Conservation (phyloP, 352 stramenopile species). For the Globisporangium barbulae region DNA sequence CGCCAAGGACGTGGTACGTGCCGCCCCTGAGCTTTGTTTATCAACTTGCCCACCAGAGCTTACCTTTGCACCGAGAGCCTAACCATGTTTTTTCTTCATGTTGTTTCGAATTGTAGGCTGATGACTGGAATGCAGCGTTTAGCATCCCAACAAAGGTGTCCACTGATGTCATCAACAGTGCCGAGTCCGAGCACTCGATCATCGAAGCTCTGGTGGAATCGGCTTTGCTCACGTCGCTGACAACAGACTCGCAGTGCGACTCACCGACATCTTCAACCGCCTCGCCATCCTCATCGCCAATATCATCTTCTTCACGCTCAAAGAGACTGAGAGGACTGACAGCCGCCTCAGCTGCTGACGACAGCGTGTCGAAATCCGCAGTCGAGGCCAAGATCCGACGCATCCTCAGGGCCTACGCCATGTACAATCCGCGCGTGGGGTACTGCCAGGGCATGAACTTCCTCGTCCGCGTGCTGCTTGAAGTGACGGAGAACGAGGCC, state of each 20-base stretch:
- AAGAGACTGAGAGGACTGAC: neutral
- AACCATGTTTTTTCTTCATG: neutral
- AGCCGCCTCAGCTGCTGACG: neutral
- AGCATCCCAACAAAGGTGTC: neutral
- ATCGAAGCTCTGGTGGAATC: constrained; percentile 10
- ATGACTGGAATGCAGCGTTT: constrained; percentile 9
- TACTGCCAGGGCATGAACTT: constrained; percentile 91
- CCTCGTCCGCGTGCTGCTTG: constrained; percentile 65
- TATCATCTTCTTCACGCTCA: neutral
- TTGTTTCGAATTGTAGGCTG: constrained; percentile 8
- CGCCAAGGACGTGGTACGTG: constrained; percentile 24
- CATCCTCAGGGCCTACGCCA: constrained; percentile 72
- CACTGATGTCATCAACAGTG: neutral
- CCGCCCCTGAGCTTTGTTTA: neutral
- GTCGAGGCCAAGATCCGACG: constrained; percentile 71
- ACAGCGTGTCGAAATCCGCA: neutral
- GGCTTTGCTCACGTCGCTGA: neutral
- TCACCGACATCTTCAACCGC: neutral
- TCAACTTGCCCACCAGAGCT: neutral
- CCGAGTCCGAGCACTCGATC: constrained; percentile 9
- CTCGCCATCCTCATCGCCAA: neutral
- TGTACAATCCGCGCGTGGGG: constrained; percentile 77
- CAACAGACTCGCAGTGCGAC: neutral
- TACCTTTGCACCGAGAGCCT: neutral
- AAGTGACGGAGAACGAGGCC: constrained; percentile 61